phyloP scores from a whole-genome alignment of 2,329 filamentous ascomycete species.

The Aspergillus flavus region DNA sequence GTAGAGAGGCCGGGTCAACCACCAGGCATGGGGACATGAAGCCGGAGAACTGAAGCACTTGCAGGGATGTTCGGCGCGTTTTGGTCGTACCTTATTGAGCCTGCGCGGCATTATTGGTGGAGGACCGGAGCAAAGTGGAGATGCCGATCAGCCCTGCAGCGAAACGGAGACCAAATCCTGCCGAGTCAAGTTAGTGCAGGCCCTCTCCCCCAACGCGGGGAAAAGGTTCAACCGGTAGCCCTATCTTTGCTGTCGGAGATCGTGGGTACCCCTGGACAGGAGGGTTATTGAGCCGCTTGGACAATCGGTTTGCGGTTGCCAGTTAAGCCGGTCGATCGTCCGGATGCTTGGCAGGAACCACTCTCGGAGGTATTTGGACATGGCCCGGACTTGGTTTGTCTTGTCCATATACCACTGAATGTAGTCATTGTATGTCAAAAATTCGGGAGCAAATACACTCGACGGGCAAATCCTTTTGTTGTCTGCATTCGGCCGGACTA shows the following conservation, averaged over 20 bases:
- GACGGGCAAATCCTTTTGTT: background rate
- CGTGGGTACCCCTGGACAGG: background rate
- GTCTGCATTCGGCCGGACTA: background rate
- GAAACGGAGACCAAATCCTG: background rate
- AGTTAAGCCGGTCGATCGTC: background rate
- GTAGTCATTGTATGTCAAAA: background rate
- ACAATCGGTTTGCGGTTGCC: background rate
- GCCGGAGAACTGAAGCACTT: background rate
- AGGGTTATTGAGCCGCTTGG: background rate
- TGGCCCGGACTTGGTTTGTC: background rate
- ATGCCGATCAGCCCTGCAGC: background rate
- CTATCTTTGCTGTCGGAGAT: background rate
- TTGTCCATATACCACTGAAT: background rate
- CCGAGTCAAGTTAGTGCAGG: background rate
- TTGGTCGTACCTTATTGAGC: background rate
- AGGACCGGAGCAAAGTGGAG: background rate
- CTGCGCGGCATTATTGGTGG: background rate
- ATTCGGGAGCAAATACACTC: background rate
- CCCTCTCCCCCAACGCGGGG: background rate
- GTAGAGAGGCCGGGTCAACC: background rate
- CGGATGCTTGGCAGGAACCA: background rate
- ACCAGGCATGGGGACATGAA: background rate
- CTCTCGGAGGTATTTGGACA: background rate
- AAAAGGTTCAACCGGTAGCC: background rate
- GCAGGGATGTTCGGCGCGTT: background rate